Evolutionary conservation across 106 monocot species (phyloP), one percentile per base, ranked within the genome.

Genomic region (Dendrobium nobile): DNA sequence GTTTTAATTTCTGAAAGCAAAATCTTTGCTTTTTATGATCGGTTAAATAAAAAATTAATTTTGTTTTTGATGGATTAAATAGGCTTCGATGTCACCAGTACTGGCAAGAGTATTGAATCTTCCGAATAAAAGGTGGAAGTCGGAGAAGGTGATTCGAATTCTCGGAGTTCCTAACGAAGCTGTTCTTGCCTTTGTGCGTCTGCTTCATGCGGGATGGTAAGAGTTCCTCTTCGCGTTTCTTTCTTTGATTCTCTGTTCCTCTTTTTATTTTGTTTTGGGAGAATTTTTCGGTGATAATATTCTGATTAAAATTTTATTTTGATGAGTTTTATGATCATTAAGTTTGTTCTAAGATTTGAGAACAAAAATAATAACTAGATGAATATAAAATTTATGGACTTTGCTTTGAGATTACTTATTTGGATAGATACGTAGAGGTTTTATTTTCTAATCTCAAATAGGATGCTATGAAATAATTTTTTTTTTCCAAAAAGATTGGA

Each of bases 111-210:
- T 85, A n/a, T n/a, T 90, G 13, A 79, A 80, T 33, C 7, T 78
- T 41, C 43, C 68, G 41, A 43, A 0, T 27, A 77, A 68, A 72
- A 55, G 78, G 2, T 67, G 47, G 17, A 56, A 45, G 19, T 43
- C 77, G 42, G 28, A 31, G 27, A 86, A 77, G 31, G 65, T 45
- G 3, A 81, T 93, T 47, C 79, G 31, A 5, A 86, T 93, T 58
- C 87, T 67, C 10, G 93, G 93, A 20, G 93, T 90, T 72, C 93
- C 90, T 20, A 84, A 64, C 81, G 84, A 80, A 1, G 88, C 93
- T n/a, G 93, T 90, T 41, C 27, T 18, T 22, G 88, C 85, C 40
- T 93, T 93, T 79, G 26, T 88, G 67, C 67, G 75, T 9, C 82
- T 87, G 68, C 79, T 93, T 75, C 84, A 84, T 70, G n/a, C 44